Evolutionary conservation across 352 stramenopile genomes (phyloP), one percentile per base, ranked within the genome.

Genomic region (Peronospora tabacina): DNA sequence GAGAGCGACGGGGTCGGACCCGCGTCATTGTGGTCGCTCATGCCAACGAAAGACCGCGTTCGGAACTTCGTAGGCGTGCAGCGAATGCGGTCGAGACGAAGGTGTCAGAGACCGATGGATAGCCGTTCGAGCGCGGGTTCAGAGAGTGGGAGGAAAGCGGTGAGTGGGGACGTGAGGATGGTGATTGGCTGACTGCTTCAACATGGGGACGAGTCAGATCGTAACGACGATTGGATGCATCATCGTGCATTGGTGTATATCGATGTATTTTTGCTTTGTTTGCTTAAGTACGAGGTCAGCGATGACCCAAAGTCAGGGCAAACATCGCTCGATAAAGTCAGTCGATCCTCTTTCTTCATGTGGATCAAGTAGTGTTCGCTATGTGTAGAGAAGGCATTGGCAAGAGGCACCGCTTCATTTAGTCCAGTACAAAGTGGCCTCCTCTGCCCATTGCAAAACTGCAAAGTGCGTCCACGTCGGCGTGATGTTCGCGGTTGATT

Each of bases 391-490:
- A n/a, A 36, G 16, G 13, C 13, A 15, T 36, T 7, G 12, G 1
- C 30, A 51, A 22, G 1, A 36, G 32, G 4, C 32, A 36, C 8
- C 28, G 7, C 13, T 12, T 39, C 41, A 57, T 44, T 67, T 69
- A 91, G 61, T 91, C 80, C 15, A 91, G 59, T 37, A 91, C 78
- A 24, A 91, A 91, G 52, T 91, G 77, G 19, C 80, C 80, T n/a
- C 77, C 80, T 42, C 69, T 75, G 30, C 80, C 80, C 28, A 91
- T 66, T 17, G 80, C 79, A 41, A 91, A 91, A 40, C 49, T 82
- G 51, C 73, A 86, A 24, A 90, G 66, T 39, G 80, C 87, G 54
- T 88, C 75, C 65, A 90, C 82, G 46, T 90, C 77, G 19, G 75
- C 77, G 49, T 87, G 63, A 46, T 88, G 70, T 58, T 88, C 76